Evolutionary conservation across 768 basidiomycete genomes (phyloP), one percentile per base, ranked within the genome.

Genomic region (Rhizopogon vesiculosus): DNA sequence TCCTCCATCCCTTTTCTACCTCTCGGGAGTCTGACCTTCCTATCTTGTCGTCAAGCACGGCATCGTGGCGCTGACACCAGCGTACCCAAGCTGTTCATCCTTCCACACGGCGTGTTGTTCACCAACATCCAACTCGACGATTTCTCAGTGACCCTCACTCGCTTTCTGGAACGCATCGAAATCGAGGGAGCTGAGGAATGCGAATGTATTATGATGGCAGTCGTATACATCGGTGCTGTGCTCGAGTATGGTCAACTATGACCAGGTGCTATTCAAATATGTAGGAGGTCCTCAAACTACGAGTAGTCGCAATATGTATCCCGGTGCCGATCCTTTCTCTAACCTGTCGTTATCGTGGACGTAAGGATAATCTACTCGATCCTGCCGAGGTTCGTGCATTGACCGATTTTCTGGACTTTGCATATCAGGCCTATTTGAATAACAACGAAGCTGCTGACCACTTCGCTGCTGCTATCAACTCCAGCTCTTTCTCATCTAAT

Each of bases 141-240:
- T 67, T 98, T 98, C 66, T 73, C 81, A 42, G 78, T 85, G 13
- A 86, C 87, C 0, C 81, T 94, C 25, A 87, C 87, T 1, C 87
- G 92, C 18, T 90, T 95, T 67, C 78, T 93, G 51, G 94, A 96
- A 69, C 86, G 91, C 41, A 80, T 96, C 2, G 79, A 85, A 51
- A 87, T 94, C 55, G 91, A 95, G 58, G 84, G 82, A 10, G 86
- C 84, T 0, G 83, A 89, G 60, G 88, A 86, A 65, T 83, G 86
- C 29, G 92, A 96, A 55, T 99, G 97, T 97, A 87, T 92, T 61
- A 93, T 94, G 89, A 96, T 98, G 92, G 96, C 84, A 0, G 75
- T 89, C 44, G 76, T 92, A 61, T 96, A 96, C 67, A 77, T 98
- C 33, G 78, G 83, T 4, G 82, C 89, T 0, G 70, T 97, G 8